Percentiles rank a stretch among this genome's conserved stretches.
These are phyloP conservation scores for Retiboletus flavoniger DNA, from an alignment of 1,284 basidiomycete species.

Conservation along the genomic window DNA sequence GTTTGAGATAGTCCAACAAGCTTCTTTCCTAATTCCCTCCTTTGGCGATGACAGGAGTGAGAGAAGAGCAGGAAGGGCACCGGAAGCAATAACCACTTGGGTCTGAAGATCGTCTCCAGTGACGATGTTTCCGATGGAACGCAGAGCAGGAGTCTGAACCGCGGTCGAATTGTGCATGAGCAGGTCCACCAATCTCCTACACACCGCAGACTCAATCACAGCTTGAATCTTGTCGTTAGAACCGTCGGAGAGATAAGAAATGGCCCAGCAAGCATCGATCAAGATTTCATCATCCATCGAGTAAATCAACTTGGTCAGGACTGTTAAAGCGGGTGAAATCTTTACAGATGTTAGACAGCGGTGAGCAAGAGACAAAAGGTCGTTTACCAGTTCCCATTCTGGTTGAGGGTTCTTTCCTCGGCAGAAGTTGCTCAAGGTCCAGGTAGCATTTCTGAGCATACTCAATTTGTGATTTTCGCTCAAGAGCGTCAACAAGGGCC, in stretches of 20 bases:
- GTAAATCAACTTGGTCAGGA: conserved; percentile 98
- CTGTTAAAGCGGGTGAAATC: conserved; percentile 95
- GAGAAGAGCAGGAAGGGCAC: conserved; percentile 90
- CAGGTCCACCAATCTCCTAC: conserved; percentile 94
- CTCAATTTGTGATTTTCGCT: conserved; percentile 93
- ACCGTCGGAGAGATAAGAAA: conserved; percentile 98
- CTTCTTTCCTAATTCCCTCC: conserved; percentile 94
- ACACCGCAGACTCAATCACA: conserved; percentile 98
- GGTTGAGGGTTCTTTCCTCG: conserved; percentile 95
- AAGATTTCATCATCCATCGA: conserved; percentile 98
- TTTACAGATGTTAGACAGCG: conserved; percentile 35
- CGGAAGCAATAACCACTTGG: conserved; percentile 96
- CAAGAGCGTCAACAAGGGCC: conserved; percentile 69
- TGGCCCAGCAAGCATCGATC: conserved; percentile 99
- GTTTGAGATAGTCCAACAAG: conserved; percentile 99
- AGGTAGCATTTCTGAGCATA: conserved; percentile 97
- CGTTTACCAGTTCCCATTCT: conserved; percentile 83
- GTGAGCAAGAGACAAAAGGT: conserved; percentile 4
- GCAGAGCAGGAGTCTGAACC: conserved; percentile 97
- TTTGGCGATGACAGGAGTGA: conserved; percentile 92
- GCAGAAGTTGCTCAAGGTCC: conserved; percentile 98
- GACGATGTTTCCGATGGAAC: conserved; percentile 98
- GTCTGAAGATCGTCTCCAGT: conserved; percentile 99
- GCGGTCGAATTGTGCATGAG: conserved; percentile 97
- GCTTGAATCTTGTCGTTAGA: conserved; percentile 99